These are phyloP conservation scores for Thraustotheca clavata DNA, from an alignment of 352 stramenopile species.

Conservation along the genomic window DNA sequence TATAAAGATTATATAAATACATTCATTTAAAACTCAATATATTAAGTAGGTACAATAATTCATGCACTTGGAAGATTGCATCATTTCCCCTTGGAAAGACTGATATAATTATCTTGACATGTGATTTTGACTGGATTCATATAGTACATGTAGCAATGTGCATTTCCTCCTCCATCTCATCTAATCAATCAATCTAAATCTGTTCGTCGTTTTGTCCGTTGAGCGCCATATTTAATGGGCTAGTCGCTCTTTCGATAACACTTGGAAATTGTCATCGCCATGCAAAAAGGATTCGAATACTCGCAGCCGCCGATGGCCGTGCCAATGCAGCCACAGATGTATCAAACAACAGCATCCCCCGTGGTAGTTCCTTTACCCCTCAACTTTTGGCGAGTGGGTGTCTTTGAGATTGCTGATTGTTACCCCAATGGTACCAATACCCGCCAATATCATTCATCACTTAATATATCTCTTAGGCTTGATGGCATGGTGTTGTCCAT, in stretches of 20 bases:
- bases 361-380: constrained; percentile 7
- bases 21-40: too few species aligned
- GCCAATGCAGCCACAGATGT: not conserved
- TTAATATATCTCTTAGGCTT: constrained; percentile 12
- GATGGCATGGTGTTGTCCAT: constrained; percentile 39
- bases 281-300: not conserved
- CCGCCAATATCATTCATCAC: not conserved
- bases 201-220: not conserved
- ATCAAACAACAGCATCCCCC: constrained; percentile 22
- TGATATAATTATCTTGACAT: not conserved
- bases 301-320: not conserved
- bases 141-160: not conserved
- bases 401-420: constrained; percentile 37
- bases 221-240: not conserved
- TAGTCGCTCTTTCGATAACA: not conserved
- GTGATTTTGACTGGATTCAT: not conserved
- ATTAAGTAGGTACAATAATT: not conserved
- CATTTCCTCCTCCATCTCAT: not conserved
- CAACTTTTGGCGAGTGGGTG: constrained; percentile 27
- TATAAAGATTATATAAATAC: too few species aligned
- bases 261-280: not conserved
- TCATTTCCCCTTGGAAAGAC: not conserved
- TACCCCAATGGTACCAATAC: constrained; percentile 32
- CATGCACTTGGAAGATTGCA: not conserved
- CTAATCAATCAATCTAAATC: not conserved